Conservation (phyloP, 2,329 filamentous ascomycete species). For the Pyricularia sp. region DNA sequence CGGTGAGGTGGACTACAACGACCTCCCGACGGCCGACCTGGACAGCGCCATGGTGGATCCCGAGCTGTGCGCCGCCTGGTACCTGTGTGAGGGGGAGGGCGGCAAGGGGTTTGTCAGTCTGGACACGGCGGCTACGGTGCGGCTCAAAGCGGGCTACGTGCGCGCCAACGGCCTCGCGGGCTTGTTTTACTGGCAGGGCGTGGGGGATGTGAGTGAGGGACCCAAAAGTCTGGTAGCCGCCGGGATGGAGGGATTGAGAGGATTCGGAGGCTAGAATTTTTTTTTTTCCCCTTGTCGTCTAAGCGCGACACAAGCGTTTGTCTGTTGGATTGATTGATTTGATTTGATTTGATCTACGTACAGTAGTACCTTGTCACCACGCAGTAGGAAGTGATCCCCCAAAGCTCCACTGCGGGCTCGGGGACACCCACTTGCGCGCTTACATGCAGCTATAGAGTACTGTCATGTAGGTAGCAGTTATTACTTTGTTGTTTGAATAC, state of each 20-base stretch:
- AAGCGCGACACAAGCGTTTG: neutral
- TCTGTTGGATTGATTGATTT: neutral
- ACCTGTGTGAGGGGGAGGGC: slow-evolving; percentile 22
- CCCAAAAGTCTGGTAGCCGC: slow-evolving; percentile 44
- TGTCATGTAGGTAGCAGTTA: neutral
- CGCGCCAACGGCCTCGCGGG: slow-evolving; percentile 42
- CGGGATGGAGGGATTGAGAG: slow-evolving; percentile 19
- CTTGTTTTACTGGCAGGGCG: slow-evolving; percentile 57
- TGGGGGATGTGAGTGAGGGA: slow-evolving; percentile 38
- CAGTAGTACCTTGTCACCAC: neutral
- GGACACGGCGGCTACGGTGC: slow-evolving; percentile 47
- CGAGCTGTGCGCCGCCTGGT: slow-evolving; percentile 39
- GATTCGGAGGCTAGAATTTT: neutral
- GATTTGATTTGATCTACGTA: no score
- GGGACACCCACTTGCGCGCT: neutral
- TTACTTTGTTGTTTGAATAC: neutral
- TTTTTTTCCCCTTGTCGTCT: no score
- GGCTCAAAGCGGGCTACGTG: slow-evolving; percentile 47
- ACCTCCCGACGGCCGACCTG: slow-evolving; percentile 29
- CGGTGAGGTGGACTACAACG: slow-evolving; percentile 48
- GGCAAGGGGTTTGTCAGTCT: slow-evolving; percentile 47
- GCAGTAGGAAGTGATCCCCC: neutral
- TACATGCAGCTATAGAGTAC: neutral
- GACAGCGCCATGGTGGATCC: slow-evolving; percentile 2
- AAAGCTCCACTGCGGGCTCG: neutral